Conservation (phyloP, 139 green algal species). For the Edaphochlamys debaryana region DNA sequence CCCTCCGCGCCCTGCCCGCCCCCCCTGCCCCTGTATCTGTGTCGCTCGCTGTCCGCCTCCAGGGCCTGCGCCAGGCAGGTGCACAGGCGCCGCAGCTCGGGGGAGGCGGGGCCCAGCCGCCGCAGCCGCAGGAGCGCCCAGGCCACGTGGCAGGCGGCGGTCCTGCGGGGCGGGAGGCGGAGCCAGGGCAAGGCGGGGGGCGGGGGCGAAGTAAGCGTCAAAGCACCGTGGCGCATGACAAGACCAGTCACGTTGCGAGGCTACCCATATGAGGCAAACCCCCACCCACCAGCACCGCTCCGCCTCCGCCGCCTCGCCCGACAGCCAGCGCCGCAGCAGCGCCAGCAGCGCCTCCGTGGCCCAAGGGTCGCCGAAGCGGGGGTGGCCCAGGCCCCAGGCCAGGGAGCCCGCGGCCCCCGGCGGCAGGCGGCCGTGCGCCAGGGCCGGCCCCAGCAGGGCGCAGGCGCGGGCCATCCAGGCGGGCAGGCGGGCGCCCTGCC, state of each 20-base stretch:
- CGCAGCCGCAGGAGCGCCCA: slow-evolving; percentile 22
- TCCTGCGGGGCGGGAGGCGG: not conserved
- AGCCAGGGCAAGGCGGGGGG: not conserved
- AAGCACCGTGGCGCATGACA: not conserved
- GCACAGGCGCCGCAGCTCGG: not conserved
- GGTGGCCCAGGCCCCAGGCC: slow-evolving; percentile 31
- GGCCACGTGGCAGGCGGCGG: not conserved
- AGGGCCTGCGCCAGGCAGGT: not conserved
- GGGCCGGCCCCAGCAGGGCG: not conserved
- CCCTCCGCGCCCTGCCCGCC: too few relatives aligned
- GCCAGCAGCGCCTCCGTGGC: not conserved
- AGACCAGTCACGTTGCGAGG: too few relatives aligned
- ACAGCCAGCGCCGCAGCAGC: slow-evolving; percentile 13
- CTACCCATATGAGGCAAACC: too few relatives aligned
- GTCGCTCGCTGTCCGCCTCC: too few relatives aligned
- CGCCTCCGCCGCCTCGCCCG: not conserved
- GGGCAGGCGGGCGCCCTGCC: not conserved
- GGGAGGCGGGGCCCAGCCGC: not conserved
- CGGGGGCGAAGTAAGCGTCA: not conserved
- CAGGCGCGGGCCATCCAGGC: not conserved
- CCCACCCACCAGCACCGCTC: too few relatives aligned
- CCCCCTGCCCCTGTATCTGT: not conserved
- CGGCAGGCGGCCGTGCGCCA: not conserved
- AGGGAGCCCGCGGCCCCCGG: not conserved
- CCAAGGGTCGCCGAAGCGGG: slow-evolving; percentile 1